Evolutionary conservation across 2,329 filamentous ascomycete genomes (phyloP).

Genomic region (Exophiala phaeomuriformis): DNA sequence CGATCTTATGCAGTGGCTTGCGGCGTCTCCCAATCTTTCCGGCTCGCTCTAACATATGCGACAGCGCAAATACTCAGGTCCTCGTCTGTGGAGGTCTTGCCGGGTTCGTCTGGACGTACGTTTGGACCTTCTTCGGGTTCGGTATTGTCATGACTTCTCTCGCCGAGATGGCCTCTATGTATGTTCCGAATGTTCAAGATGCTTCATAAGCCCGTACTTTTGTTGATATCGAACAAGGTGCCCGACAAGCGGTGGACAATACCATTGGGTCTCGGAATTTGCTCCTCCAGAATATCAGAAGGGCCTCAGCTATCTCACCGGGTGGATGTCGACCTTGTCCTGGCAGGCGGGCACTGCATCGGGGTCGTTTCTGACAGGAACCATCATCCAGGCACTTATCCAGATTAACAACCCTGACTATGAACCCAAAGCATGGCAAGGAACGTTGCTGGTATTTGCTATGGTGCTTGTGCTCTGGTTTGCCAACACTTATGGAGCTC

Average conservation of each 20-base stretch:
- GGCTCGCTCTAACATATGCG: background rate
- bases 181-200: background rate
- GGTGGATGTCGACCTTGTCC: constrained; percentile 45
- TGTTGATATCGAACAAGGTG: constrained; percentile 32
- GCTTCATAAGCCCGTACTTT: background rate
- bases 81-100: constrained; percentile 19
- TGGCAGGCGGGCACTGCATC: constrained; percentile 47
- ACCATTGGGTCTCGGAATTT: constrained; percentile 52
- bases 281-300: constrained; percentile 45
- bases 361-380: constrained; percentile 44
- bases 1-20: background rate
- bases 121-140: constrained; percentile 55
- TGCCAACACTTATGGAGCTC: constrained; percentile 36
- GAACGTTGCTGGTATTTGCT: constrained; percentile 44
- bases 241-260: constrained; percentile 41
- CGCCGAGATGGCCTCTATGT: constrained; percentile 54
- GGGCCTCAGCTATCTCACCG: constrained; percentile 46
- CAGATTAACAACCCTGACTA: constrained; percentile 40
- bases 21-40: constrained; percentile 29
- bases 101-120: constrained; percentile 30
- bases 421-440: constrained; percentile 40
- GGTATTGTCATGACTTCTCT: constrained; percentile 54
- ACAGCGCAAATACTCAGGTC: constrained; percentile 12
- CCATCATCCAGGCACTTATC: constrained; percentile 42
- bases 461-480: constrained; percentile 39